Percentiles rank a stretch among this genome's conserved stretches.
These are phyloP conservation scores for Tuber indicum DNA, from an alignment of 495 filamentous ascomycete species.

Conservation along the genomic window DNA sequence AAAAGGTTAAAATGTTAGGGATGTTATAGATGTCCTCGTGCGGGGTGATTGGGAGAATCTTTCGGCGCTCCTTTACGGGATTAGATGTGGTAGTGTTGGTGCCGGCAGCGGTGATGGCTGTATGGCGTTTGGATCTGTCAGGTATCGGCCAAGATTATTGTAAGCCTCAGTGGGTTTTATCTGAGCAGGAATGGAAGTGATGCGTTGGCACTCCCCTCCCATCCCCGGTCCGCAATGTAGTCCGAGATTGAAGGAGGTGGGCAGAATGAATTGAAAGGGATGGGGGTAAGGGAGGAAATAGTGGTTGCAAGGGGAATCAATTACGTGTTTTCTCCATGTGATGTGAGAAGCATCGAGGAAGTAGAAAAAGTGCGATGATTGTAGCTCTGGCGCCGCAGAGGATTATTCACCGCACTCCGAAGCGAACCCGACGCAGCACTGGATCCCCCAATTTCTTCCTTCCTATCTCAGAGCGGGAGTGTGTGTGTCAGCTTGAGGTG, in stretches of 20 bases:
- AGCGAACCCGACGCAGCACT: not conserved
- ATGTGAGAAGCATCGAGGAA: not conserved
- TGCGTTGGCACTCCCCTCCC: not conserved
- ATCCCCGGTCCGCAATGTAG: not conserved
- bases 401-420: not conserved
- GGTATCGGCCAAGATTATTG: not conserved
- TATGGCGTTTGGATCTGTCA: not conserved
- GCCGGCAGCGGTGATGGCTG: not conserved
- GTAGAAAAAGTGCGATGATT: not conserved
- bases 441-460: not conserved
- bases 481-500: not conserved
- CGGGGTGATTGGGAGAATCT: conserved; percentile 25
- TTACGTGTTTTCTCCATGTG: not conserved
- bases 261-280: not conserved
- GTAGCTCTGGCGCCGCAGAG: not conserved
- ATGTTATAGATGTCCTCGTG: conserved; percentile 95
- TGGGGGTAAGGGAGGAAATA: not conserved
- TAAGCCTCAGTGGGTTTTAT: not conserved
- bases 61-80: conserved; percentile 18
- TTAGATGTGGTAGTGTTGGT: conserved; percentile 4
- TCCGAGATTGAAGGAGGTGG: not conserved
- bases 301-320: not conserved
- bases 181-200: not conserved
- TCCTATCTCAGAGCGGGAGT: not conserved
- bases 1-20: conserved; percentile 85